Evolutionary conservation across 352 stramenopile genomes (phyloP), one percentile per base, ranked within the genome.

Genomic region (Thalassiosira livingstoniorum): DNA sequence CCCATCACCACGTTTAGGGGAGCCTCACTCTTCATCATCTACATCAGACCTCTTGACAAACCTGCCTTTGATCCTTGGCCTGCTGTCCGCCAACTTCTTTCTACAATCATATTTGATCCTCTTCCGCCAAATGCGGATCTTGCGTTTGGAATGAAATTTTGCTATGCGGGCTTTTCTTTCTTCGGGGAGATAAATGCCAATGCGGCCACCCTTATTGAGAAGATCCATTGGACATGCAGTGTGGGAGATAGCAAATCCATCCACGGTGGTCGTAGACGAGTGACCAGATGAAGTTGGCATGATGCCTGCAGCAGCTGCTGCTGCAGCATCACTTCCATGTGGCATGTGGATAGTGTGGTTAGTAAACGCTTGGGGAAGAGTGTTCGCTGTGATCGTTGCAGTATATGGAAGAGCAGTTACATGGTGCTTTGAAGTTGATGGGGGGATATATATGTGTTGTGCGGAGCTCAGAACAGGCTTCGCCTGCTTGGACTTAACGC

Each of bases 91-190:
- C 31, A 99, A 90, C 87, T 98, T 98, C 88, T 99, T 99, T 53
- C 97, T 92, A 87, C 97, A 99, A 87, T 99, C 97, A 87, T 99
- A 99, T 90, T 99, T 99, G 91, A 99, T 99, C 79, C 97, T 97
- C 85, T 99, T 99, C 84, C 98, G 96, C 97, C 97, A 99, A 80
- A 98, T 98, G 67, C 97, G 95, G 78, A 96, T 97, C 85, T 97
- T 97, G 68, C 97, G 92, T 90, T 98, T 99, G 71, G 97, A 95
- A 86, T 98, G 97, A 83, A 99, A 99, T 78, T 98, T 97, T 58
- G 97, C 96, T 83, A 99, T 97, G 18, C 96, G 95, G 35, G 96
- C 84, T 62, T 96, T 97, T 27, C 97, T 92, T 80, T 97, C 96
- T 42, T 97, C 93, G 4, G 96, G 96, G 29, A 96, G 97, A 86